phyloP scores from a whole-genome alignment of 441 rosid genomes.

The Euphorbia schlechtendalii region DNA sequence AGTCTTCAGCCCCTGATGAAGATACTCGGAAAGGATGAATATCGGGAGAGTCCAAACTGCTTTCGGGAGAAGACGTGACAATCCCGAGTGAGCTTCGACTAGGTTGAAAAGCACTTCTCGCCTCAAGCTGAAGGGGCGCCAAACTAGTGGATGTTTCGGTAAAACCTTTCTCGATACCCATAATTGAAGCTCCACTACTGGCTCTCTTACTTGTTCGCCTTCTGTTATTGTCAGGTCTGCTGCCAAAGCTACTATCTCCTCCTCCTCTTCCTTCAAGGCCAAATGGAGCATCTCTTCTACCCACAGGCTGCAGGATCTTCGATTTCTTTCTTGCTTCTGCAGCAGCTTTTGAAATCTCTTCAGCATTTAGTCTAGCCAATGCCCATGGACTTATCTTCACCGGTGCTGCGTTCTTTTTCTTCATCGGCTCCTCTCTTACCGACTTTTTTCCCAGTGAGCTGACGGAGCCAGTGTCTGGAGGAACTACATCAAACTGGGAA shows the following conservation, averaged over 20 bases:
- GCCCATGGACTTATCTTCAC: conserved; percentile 97
- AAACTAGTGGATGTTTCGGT: conserved; percentile 60
- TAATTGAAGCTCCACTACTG: conserved; percentile 33
- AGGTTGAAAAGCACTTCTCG: conserved; percentile 91
- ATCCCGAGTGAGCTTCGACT: conserved; percentile 56
- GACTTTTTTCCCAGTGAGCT: conserved; percentile 81
- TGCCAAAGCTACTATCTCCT: conserved; percentile 67
- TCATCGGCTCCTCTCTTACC: conserved; percentile 50
- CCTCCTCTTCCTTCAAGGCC: conserved; percentile 45
- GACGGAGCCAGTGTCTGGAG: conserved; percentile 86
- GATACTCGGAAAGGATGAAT: conserved; percentile 84
- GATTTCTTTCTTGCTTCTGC: conserved; percentile 95
- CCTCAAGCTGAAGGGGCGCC: conserved; percentile 94
- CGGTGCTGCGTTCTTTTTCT: conserved; percentile 64
- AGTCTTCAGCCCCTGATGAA: conserved; percentile 70
- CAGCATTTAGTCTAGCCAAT: conserved; percentile 89
- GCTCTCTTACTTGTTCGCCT: conserved; percentile 71
- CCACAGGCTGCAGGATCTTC: conserved; percentile 75
- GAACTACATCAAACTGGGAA: conserved; percentile 99
- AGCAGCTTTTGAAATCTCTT: conserved; percentile 92
- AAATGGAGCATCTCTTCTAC: conserved; percentile 47
- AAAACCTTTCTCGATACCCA: conserved; percentile 39
- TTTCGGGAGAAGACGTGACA: conserved; percentile 87
- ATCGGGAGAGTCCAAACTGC: conserved; percentile 94
- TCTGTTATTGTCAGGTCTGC: conserved; percentile 58